Base-by-base conservation (phyloP, 169 alveolate species). In the Eimeria necatrix region DNA sequence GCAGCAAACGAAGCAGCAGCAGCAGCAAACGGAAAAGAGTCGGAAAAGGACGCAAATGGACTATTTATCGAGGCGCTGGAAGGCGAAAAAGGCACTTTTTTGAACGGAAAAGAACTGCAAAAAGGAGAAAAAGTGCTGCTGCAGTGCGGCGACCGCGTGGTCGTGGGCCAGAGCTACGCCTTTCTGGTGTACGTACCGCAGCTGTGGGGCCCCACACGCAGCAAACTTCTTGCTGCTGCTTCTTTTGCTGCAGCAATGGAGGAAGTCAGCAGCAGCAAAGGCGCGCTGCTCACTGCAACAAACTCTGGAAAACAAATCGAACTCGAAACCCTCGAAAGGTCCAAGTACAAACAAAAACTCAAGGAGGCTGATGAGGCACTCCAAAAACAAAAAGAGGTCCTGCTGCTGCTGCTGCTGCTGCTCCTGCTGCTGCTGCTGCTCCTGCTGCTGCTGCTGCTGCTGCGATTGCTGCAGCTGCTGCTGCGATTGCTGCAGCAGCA, bases 211-310 rank as follows among this genome's bases (percentile, higher is more conserved):
- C 22, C 8, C 18, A 22, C 74, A 61, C 16, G 61, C 20, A 83
- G 18, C 24, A 7, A 53, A 20, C 84, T 71, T 10, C 41, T 70
- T 81, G 20, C 3, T 4, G 60, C 24, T 24, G 53, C 24, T 46
- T 14, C 61, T 26, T 86, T 51, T 78, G 96, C 84, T 14, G 48
- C 60, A 8, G 60, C 48, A n/a, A 22, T 84, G 74, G 53, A 73
- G 73, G 96, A 93, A 61, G 71, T 86, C n/a, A 81, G 18, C 68
- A 20, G 76, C 61, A 53, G 68, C 96, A 93, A 73, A n/a, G 94
- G 96, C 10, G 94, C 52, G 0, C 59, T 84, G 49, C 26, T 18
- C 60, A n/a, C 73, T 46, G 53, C 26, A n/a, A 22, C 24, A 22
- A 76, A 64, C 73, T 22, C 88, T 24, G 51, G 86, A 59, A 32